Conservation (phyloP, 2,329 filamentous ascomycete genomes). For the Pseudogymnoascus sp. region DNA sequence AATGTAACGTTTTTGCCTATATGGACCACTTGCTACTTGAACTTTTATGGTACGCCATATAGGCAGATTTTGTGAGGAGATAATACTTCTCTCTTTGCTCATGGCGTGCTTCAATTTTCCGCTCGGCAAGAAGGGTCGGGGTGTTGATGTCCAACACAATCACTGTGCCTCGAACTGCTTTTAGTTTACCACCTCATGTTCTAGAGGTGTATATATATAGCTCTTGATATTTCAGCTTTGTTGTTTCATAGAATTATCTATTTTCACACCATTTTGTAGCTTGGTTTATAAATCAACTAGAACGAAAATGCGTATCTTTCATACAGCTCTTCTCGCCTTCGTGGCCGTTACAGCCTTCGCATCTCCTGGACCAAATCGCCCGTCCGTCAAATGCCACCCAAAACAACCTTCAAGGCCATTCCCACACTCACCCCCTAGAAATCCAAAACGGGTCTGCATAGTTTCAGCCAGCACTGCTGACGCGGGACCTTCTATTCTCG, state of each 20-base stretch:
- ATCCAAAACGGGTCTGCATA: not conserved
- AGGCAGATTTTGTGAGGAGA: not conserved
- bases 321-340: not conserved
- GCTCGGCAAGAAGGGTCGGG: not conserved
- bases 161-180: not conserved
- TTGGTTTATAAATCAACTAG: not conserved
- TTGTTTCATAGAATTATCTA: not conserved
- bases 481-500: conserved; percentile 36
- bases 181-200: not conserved
- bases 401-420: not conserved
- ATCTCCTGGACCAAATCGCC: not conserved
- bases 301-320: not conserved
- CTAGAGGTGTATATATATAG: not conserved
- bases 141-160: not conserved
- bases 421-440: not conserved
- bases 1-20: not conserved
- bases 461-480: conserved; percentile 12
- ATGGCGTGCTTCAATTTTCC: not conserved
- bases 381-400: not conserved
- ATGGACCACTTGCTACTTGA: not conserved
- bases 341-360: not conserved
- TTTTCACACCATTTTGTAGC: not conserved
- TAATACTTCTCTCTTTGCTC: not conserved
- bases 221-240: not conserved
- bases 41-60: not conserved